Conservation (phyloP, 805 yeast genomes). For the Starmerella riodocensis region DNA sequence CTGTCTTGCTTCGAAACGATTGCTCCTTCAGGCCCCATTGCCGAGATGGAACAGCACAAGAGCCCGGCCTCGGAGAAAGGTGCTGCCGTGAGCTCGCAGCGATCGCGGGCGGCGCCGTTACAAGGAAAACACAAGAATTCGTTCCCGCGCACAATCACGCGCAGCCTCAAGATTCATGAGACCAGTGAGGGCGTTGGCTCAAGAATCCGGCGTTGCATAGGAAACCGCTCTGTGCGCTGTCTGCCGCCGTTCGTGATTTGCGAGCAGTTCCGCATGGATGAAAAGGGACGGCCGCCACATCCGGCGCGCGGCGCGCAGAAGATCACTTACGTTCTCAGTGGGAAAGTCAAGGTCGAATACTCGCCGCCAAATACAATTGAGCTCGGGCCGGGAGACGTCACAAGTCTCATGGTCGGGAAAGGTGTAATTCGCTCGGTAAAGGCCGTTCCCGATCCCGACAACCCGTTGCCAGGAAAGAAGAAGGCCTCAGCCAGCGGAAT, state of each 20-base stretch:
- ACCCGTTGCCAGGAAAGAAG: not conserved
- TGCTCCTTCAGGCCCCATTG: too few relatives aligned
- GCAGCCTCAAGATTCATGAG: slow-evolving; percentile 11
- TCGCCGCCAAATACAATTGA: slow-evolving; percentile 15
- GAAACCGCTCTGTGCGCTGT: slow-evolving; percentile 12
- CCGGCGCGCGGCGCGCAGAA: slow-evolving; percentile 21
- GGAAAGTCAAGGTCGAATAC: slow-evolving; percentile 15
- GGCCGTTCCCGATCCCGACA: slow-evolving; percentile 3
- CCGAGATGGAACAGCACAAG: too few relatives aligned
- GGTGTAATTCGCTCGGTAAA: slow-evolving; percentile 15
- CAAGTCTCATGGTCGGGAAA: slow-evolving; percentile 20
- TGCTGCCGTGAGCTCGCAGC: too few relatives aligned
- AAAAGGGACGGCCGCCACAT: slow-evolving; percentile 18
- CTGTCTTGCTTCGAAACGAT: too few relatives aligned
- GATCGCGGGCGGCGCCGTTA: not conserved
- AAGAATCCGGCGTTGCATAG: slow-evolving; percentile 14
- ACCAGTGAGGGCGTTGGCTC: slow-evolving; percentile 15
- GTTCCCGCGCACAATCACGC: slow-evolving; percentile 29
- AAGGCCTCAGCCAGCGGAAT: slow-evolving; percentile 12
- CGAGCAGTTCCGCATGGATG: slow-evolving; percentile 18
- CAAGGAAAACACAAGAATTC: not conserved
- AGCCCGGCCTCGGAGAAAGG: too few relatives aligned
- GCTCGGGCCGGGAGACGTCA: slow-evolving; percentile 18
- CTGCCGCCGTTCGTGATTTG: slow-evolving; percentile 21
- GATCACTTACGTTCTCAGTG: slow-evolving; percentile 13